These are phyloP conservation scores for Quercus engelmannii DNA, from an alignment of 306 rosid species.

Conservation along the genomic window DNA sequence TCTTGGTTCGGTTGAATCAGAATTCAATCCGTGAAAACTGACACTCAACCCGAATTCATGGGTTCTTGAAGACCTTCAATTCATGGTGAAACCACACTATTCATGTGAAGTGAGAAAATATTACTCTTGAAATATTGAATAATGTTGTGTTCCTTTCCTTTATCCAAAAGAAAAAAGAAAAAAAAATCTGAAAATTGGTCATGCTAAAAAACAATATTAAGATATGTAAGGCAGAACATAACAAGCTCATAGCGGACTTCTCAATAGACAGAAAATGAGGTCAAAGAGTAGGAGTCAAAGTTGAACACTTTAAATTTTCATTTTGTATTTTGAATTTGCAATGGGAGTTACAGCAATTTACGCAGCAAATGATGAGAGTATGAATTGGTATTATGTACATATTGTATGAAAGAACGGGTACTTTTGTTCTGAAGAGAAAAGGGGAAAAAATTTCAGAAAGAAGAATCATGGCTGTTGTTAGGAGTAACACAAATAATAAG, in stretches of 20 bases:
- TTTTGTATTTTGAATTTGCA: not conserved
- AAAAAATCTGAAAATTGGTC: too few species aligned
- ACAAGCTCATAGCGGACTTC: not conserved
- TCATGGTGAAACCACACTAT: too few species aligned
- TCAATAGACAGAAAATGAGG: not conserved
- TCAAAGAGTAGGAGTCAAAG: not conserved
- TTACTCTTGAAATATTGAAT: too few species aligned
- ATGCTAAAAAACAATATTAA: not conserved
- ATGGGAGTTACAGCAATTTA: not conserved
- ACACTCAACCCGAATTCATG: too few species aligned
- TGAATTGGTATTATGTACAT: not conserved
- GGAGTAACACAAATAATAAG: constrained; percentile 28
- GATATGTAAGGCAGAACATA: not conserved
- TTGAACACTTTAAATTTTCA: not conserved
- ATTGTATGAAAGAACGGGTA: not conserved
- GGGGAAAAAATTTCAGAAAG: not conserved
- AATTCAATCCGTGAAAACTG: too few species aligned
- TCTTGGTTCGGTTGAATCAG: too few species aligned
- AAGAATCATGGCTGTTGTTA: not conserved
- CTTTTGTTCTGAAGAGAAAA: not conserved
- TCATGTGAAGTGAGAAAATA: too few species aligned
- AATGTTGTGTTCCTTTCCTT: too few species aligned
- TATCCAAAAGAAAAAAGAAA: too few species aligned
- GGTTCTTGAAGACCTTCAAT: too few species aligned
- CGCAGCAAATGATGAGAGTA: not conserved